A percentile compares a stretch with the other conserved stretches of the same genome.
These are phyloP conservation scores for Nidula microcarpa DNA, from an alignment of 768 basidiomycete species.

Conservation along the genomic window DNA sequence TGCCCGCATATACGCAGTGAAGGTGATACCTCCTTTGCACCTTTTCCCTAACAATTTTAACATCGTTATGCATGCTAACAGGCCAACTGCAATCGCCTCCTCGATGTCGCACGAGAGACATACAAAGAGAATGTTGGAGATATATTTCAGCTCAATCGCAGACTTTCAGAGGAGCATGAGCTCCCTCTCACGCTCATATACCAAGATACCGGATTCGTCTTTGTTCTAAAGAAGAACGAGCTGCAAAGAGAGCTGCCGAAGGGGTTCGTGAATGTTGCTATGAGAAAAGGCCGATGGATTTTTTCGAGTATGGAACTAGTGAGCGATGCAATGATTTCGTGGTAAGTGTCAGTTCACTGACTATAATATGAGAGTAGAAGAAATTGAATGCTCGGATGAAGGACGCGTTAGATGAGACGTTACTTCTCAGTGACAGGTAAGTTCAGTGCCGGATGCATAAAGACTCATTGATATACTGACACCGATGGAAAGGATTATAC, in stretches of 20 bases:
- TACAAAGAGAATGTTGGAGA: slow-evolving; percentile 93
- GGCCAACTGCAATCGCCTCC: slow-evolving; percentile 77
- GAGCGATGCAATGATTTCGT: slow-evolving; percentile 11
- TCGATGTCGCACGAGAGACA: slow-evolving; percentile 94
- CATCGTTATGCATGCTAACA: slow-evolving; percentile 13
- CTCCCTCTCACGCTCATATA: slow-evolving; percentile 67
- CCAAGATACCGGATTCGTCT: slow-evolving; percentile 72
- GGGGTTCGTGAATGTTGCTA: slow-evolving; percentile 65
- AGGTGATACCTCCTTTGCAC: slow-evolving; percentile 31
- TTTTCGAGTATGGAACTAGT: slow-evolving; percentile 86
- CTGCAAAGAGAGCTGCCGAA: slow-evolving; percentile 62
- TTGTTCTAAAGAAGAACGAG: slow-evolving; percentile 66
- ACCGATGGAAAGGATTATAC: slow-evolving; percentile 61
- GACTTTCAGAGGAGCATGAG: slow-evolving; percentile 56
- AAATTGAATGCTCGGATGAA: slow-evolving; percentile 88
- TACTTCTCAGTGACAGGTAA: slow-evolving; percentile 81
- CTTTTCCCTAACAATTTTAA: background rate
- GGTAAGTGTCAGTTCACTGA: background rate
- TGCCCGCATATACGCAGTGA: slow-evolving; percentile 86
- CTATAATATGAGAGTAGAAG: slow-evolving; percentile 46
- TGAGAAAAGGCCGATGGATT: slow-evolving; percentile 66
- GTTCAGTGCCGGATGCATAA: slow-evolving; percentile 5
- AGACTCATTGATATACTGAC: background rate
- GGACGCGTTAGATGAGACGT: slow-evolving; percentile 86
- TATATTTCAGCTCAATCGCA: slow-evolving; percentile 65